phyloP scores from a whole-genome alignment of 805 yeast species.

The Cyberlindnera petersonii region DNA sequence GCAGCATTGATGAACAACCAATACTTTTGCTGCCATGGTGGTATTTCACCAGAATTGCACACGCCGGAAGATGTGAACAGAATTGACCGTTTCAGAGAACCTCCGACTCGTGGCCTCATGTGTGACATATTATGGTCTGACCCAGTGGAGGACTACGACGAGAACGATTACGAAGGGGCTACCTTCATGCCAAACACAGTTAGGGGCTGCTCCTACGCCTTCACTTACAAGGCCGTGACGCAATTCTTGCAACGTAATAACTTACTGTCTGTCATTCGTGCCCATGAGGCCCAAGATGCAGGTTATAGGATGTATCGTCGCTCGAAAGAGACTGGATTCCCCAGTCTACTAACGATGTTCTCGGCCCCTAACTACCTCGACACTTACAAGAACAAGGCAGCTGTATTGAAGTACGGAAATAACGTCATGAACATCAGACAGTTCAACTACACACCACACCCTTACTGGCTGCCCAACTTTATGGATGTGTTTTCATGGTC shows the following conservation, averaged over 20 bases:
- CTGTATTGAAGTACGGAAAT: slow-evolving; percentile 85
- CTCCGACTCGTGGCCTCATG: slow-evolving; percentile 90
- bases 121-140: slow-evolving; percentile 97
- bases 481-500: slow-evolving; percentile 99
- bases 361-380: slow-evolving; percentile 96
- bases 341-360: slow-evolving; percentile 84
- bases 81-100: slow-evolving; percentile 81
- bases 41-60: slow-evolving; percentile 80
- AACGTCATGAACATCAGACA: slow-evolving; percentile 94
- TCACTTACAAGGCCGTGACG: slow-evolving; percentile 71
- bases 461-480: slow-evolving; percentile 93
- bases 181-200: slow-evolving; percentile 62
- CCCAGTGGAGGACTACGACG: slow-evolving; percentile 87
- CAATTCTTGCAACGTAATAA: slow-evolving; percentile 75
- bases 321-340: slow-evolving; percentile 81
- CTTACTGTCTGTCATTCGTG: slow-evolving; percentile 80
- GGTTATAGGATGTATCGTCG: slow-evolving; percentile 93
- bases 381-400: slow-evolving; percentile 90
- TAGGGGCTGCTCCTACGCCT: slow-evolving; percentile 91
- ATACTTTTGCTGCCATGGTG: slow-evolving; percentile 96
- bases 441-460: slow-evolving; percentile 89
- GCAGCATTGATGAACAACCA: slow-evolving; percentile 93
- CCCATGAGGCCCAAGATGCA: slow-evolving; percentile 97
- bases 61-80: slow-evolving; percentile 62
- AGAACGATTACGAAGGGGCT: slow-evolving; percentile 47